Conservation (phyloP, 73 alveolate species). For the Paramecium octaurelia region DNA sequence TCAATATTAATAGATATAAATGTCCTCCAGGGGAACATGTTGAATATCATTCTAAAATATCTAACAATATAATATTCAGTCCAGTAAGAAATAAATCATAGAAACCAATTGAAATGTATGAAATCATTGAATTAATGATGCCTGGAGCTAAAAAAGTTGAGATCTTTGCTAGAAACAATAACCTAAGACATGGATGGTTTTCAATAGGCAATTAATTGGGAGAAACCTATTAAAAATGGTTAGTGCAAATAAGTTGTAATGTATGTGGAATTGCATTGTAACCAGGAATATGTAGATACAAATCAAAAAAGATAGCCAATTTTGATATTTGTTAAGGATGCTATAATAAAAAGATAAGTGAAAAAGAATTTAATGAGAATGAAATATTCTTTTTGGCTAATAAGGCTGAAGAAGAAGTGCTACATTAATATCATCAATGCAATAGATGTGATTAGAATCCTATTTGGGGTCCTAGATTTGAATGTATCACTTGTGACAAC, state of each 20-base stretch:
- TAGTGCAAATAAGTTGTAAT: conserved; percentile 72
- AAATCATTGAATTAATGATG: conserved; percentile 77
- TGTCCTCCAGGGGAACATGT: conserved; percentile 75
- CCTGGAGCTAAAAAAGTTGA: conserved; percentile 87
- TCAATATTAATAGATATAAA: conserved; percentile 66
- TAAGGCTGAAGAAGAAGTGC: conserved; percentile 72
- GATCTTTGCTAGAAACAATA: conserved; percentile 89
- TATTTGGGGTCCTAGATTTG: conserved; percentile 86
- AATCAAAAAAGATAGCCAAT: conserved; percentile 71
- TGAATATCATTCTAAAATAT: conserved; percentile 73
- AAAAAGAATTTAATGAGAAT: conserved; percentile 56
- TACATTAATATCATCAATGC: conserved; percentile 86
- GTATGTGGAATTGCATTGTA: conserved; percentile 60
- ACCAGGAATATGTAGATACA: conserved; percentile 67
- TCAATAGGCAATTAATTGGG: conserved; percentile 89
- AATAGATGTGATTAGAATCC: conserved; percentile 86
- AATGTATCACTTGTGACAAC: conserved; percentile 79
- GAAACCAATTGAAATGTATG: conserved; percentile 84
- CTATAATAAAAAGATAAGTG: background rate
- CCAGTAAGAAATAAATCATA: conserved; percentile 82
- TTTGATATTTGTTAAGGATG: conserved; percentile 80
- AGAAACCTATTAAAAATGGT: conserved; percentile 80
- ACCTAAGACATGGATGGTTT: conserved; percentile 86
- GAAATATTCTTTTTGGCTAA: conserved; percentile 68
- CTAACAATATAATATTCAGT: conserved; percentile 82